phyloP scores from a whole-genome alignment of 1,139 yeast genomes.

The Geotrichum citri-aurantii region DNA sequence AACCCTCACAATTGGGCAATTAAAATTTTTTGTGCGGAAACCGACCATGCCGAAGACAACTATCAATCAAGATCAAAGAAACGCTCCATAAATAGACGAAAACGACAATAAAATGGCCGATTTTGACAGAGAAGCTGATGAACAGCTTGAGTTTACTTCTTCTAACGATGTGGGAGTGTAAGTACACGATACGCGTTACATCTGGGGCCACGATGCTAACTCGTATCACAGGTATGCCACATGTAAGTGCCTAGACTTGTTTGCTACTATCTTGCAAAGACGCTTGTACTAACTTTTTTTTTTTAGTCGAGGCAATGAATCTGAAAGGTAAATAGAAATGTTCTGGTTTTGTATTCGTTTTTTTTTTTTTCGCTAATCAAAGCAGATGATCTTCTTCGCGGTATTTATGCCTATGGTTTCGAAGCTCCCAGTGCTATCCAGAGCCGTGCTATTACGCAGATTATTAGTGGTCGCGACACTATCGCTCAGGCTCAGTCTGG shows the following conservation, averaged over 20 bases:
- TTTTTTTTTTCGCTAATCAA: background rate
- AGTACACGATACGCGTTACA: constrained; percentile 14
- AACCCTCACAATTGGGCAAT: background rate
- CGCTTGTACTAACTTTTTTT: constrained; percentile 1
- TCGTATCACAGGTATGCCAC: constrained; percentile 16
- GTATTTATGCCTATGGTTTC: constrained; percentile 93
- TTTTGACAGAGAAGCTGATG: constrained; percentile 21
- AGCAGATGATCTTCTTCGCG: constrained; percentile 26
- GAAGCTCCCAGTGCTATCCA: constrained; percentile 95
- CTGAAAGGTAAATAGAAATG: constrained; percentile 17
- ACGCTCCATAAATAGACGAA: background rate
- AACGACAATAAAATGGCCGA: constrained; percentile 9
- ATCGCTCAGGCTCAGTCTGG: constrained; percentile 98
- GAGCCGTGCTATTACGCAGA: constrained; percentile 88
- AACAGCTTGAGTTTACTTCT: constrained; percentile 20
- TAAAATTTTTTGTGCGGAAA: background rate
- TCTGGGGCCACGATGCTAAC: constrained; percentile 10
- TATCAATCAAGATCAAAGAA: background rate
- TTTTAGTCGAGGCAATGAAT: constrained; percentile 20
- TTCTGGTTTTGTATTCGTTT: background rate
- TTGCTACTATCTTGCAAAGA: background rate
- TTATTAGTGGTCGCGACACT: constrained; percentile 83
- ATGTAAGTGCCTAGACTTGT: constrained; percentile 1
- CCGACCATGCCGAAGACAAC: background rate
- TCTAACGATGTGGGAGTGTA: constrained; percentile 20